Evolutionary conservation across 148 eudicot genomes (phyloP), one percentile per base, ranked within the genome.

Genomic region (Heliamphora exappendiculata): DNA sequence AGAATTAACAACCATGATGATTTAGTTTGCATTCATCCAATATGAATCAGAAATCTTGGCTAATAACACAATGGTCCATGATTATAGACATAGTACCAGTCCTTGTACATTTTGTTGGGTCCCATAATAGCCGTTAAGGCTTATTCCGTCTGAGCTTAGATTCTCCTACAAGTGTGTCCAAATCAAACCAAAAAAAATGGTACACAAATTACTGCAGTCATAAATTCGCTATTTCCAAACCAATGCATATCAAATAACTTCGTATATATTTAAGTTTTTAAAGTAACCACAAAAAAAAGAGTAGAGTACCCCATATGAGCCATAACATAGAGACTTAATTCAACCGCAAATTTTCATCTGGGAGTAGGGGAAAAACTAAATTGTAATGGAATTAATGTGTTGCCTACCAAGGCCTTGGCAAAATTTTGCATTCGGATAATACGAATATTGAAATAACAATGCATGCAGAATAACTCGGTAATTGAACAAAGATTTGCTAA

Each of bases 101-200:
- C 93, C 98, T 70, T 89, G 96, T 71, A 87, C 88, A 69, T 85
- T 88, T 57, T 83, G 96, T 45, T 90, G 95, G 79, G 91, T 67
- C 22, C 91, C 91, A 80, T 91, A 93, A 77, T 84, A 93, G 45
- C 87, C 87, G 75, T 83, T 88, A 20, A 87, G 85, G 58, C 86
- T 81, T 49, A 91, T 87, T 51, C 85, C 92, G 17, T 85, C 98
- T 24, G 89, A 76, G 80, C 85, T 83, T 33, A 88, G 57, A 75
- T 81, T 88, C 24, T 87, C 96, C 96, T 91, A 70, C 51, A 76
- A 78, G 44, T 16, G 55, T 14, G 44, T 39, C 4, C 39, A 51
- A 28, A 64, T 64, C 72, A 72, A 72, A 36, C n/a, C n/a, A n/a
- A 60, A 59, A 42, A 41, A 22, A 10, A 33, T 66, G 37, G 7